Evolutionary conservation across 2,329 filamentous ascomycete genomes (phyloP), one percentile per base, ranked within the genome.

Genomic region (Exophiala viscosa): DNA sequence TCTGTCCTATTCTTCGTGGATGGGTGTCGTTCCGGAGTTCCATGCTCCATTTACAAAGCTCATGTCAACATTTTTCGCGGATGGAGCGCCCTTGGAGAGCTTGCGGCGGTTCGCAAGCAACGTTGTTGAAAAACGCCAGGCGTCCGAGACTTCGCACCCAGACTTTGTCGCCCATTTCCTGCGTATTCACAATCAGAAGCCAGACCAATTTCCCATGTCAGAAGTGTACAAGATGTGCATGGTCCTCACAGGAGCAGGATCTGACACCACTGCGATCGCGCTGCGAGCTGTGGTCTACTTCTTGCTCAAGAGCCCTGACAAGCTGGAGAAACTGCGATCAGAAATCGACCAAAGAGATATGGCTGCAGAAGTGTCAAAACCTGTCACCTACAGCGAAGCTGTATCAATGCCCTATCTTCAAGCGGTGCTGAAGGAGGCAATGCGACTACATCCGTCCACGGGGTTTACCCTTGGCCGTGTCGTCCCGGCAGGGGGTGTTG

Each of bases 1-100:
- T 33, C 42, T 42, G 91, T 63, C 86, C 86, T 0, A 69, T 90
- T 59, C 83, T 82, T 33, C 52, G 5, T 9, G 31, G 18, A 42
- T 50, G 13, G 40, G 4, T 85, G 82, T 28, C 20, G n/a, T 32
- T 49, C 66, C 68, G 0, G 64, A 67, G 55, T 61, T 70, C 55
- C 72, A 76, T 47, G 57, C 59, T 0, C 60, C 60, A 1, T 39
- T 73, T 67, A 67, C 36, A 65, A 69, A 65, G 65, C 39, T 18
- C 14, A 11, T 20, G 15, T 20, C 14, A 18, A 20, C 14, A 7
- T 7, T 20, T 9, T 18, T 41, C 7, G 14, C 39, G 5, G 15
- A 20, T n/a, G 15, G 14, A 20, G 39, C 20, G 5, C 39, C 39
- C 11, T 8, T 41, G 2, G 39, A 17, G 14, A 18, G 39, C 8